Conservation (phyloP, 2,329 filamentous ascomycete species). For the Seiridium cupressi region DNA sequence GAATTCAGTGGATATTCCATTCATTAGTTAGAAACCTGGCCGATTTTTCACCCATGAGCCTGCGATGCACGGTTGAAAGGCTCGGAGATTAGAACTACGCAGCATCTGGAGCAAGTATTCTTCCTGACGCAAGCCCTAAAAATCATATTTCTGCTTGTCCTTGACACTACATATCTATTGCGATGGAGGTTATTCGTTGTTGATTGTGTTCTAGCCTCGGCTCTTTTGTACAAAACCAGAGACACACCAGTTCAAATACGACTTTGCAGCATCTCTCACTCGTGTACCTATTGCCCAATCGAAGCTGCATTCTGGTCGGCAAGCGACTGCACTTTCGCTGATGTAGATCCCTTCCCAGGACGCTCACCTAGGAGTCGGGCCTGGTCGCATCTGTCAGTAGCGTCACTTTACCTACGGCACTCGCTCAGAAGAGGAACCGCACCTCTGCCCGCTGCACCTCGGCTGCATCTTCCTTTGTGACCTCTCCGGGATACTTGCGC, state of each 20-base stretch:
- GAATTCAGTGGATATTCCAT: not conserved
- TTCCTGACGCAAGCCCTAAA: too few species aligned
- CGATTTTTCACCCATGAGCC: too few species aligned
- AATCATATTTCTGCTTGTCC: too few species aligned
- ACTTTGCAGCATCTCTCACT: not conserved
- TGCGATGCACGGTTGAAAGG: too few species aligned
- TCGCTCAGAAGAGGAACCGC: not conserved
- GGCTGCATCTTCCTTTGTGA: conserved; percentile 29
- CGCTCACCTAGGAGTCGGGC: conserved; percentile 15
- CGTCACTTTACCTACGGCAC: not conserved
- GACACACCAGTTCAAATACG: too few species aligned
- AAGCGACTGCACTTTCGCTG: conserved; percentile 25
- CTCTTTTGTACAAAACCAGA: too few species aligned
- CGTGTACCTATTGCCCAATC: not conserved
- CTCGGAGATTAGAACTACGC: too few species aligned
- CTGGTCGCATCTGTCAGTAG: not conserved
- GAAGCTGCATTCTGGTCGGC: conserved; percentile 21
- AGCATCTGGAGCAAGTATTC: too few species aligned
- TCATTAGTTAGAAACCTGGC: not conserved
- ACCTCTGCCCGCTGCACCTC: conserved; percentile 26
- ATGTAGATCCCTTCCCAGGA: conserved; percentile 22
- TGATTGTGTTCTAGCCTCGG: too few species aligned
- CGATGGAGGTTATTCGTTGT: too few species aligned
- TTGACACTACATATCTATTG: too few species aligned
- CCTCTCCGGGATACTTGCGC: conserved; percentile 22